Base-by-base conservation (phyloP, 257 asterid genomes). In the Primulina huaijiensis region DNA sequence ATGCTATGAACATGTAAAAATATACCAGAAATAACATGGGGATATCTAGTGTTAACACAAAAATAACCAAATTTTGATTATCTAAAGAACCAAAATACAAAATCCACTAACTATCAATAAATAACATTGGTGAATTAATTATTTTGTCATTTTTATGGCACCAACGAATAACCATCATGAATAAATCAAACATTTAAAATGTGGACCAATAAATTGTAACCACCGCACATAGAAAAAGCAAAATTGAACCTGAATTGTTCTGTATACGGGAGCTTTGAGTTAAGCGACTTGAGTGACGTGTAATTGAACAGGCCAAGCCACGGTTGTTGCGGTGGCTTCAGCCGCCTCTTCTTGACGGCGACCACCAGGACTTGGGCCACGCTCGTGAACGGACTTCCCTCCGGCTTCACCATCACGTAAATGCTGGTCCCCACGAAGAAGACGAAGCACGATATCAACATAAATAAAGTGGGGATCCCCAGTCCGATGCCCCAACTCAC, bases 401-500 rank as follows among this genome's bases (percentile, higher is more conserved):
- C 88, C n/a, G 96, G 92, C 72, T 70, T 67, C 31, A 90, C 90
- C 0, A 59, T 82, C 6, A 90, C 95, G n/a, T 90, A 90, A 5
- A 90, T 85, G 14, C 65, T 84, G 0, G 90, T 82, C 16, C 92
- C 96, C 17, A 80, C 1, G 25, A 82, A 90, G 84, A 90, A 90
- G 19, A 90, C 66, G 2, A 82, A 59, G 27, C 87, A 81, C 3
- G 96, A 88, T 1, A 90, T 30, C 60, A 86, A 67, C 96, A 88
- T 88, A 8, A 90, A 79, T 2, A 67, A 9, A 0, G 95, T 67
- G 2, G 96, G 96, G 27, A 90, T 84, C 0, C 80, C 85, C 0
- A 90, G 81, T 5, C 96, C 96, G 30, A 90, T 77, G 0, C 90
- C 56, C 96, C 96, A 90, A 34, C 86, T 90, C 57, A 84, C 37